Percentiles rank a stretch among this genome's conserved stretches.
Conservation (phyloP, 2,329 filamentous ascomycete species). For the Diaporthe sp. region DNA sequence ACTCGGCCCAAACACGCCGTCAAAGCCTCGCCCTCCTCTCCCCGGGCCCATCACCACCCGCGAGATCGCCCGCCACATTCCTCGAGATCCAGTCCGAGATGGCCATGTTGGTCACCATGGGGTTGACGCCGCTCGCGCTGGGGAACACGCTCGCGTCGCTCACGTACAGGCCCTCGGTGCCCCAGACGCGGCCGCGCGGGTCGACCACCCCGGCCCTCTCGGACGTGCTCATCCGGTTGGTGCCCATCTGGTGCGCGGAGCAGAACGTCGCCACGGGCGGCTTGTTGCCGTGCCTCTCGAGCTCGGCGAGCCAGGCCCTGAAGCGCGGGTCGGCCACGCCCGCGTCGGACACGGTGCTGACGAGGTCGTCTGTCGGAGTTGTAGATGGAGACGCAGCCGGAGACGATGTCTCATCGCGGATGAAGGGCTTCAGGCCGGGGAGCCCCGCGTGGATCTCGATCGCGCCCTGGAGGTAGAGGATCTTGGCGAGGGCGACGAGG, state of each 20-base stretch:
- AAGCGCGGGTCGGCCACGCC: slow-evolving; percentile 73
- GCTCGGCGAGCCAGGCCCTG: slow-evolving; percentile 67
- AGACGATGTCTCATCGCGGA: slow-evolving; percentile 45
- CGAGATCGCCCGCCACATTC: slow-evolving; percentile 62
- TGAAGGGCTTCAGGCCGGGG: slow-evolving; percentile 73
- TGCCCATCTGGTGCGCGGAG: slow-evolving; percentile 83
- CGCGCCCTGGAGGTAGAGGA: slow-evolving; percentile 83
- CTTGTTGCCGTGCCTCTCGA: slow-evolving; percentile 62
- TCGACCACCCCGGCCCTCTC: slow-evolving; percentile 67
- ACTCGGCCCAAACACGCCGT: background rate
- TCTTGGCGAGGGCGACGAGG: slow-evolving; percentile 77
- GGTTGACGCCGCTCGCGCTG: slow-evolving; percentile 80
- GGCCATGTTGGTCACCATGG: slow-evolving; percentile 81
- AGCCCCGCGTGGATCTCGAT: slow-evolving; percentile 78
- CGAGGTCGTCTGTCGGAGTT: background rate
- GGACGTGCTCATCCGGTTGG: slow-evolving; percentile 74
- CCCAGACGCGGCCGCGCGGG: slow-evolving; percentile 72
- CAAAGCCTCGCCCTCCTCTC: slow-evolving; percentile 18
- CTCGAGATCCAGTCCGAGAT: slow-evolving; percentile 73
- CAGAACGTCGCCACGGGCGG: slow-evolving; percentile 67
- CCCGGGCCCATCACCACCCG: slow-evolving; percentile 27
- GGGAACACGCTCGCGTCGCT: slow-evolving; percentile 80
- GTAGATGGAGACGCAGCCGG: no score
- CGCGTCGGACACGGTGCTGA: slow-evolving; percentile 44
- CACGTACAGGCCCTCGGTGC: slow-evolving; percentile 72